These are phyloP conservation scores for Puccinia coronata DNA, from an alignment of 1,284 basidiomycete genomes.

Conservation along the genomic window DNA sequence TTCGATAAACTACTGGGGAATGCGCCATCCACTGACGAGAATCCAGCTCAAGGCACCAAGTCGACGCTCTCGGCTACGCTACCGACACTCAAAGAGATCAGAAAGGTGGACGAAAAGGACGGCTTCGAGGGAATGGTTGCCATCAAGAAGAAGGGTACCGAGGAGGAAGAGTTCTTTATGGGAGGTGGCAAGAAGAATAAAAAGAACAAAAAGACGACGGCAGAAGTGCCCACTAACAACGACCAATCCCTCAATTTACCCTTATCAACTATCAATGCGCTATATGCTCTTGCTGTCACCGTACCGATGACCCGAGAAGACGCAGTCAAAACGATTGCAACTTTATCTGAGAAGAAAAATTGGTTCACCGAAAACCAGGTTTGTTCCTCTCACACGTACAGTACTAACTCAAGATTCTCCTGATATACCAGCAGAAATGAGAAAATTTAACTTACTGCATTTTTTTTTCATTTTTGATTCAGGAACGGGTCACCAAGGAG, in stretches of 20 bases:
- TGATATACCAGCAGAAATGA: background rate
- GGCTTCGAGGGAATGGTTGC: conserved; percentile 69
- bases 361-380: conserved; percentile 78
- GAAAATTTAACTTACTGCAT: background rate
- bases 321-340: conserved; percentile 79
- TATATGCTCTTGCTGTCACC: conserved; percentile 84
- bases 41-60: conserved; percentile 62
- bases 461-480: background rate
- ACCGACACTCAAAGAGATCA: conserved; percentile 65
- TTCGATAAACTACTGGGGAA: conserved; percentile 67
- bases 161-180: conserved; percentile 74
- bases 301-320: conserved; percentile 79
- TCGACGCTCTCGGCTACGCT: conserved; percentile 58
- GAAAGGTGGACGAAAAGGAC: conserved; percentile 72
- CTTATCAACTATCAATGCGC: conserved; percentile 79
- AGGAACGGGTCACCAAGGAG: conserved; percentile 54
- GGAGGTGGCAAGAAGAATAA: conserved; percentile 77
- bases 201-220: conserved; percentile 61
- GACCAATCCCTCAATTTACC: conserved; percentile 71
- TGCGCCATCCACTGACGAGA: conserved; percentile 60
- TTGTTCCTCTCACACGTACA: conserved; percentile 53
- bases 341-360: conserved; percentile 88
- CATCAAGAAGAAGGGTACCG: conserved; percentile 86
- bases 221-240: conserved; percentile 58
- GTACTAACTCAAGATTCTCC: background rate